These are phyloP conservation scores for Sporothrix inflata DNA, from an alignment of 2,329 filamentous ascomycete species.

Conservation along the genomic window DNA sequence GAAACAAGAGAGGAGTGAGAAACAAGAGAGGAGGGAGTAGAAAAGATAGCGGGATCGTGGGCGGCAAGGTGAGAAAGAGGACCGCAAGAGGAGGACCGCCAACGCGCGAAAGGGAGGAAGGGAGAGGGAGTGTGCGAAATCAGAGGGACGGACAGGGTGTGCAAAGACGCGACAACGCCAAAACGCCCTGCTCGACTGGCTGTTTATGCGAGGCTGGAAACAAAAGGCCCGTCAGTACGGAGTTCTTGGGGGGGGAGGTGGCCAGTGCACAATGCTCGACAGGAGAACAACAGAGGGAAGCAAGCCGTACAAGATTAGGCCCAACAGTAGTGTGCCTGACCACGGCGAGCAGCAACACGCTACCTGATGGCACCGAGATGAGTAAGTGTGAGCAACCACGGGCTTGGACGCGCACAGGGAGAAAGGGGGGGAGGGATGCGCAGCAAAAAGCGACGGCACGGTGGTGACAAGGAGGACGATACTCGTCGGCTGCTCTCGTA, in stretches of 20 bases:
- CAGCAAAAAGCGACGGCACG: background rate
- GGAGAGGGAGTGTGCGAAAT: background rate
- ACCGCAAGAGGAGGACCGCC: background rate
- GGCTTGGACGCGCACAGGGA: conserved; percentile 5
- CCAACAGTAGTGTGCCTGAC: conserved; percentile 15
- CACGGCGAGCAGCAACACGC: background rate
- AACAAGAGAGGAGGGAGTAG: background rate
- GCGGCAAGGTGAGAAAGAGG: conserved; percentile 17
- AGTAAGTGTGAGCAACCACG: conserved; percentile 24
- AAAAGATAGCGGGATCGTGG: conserved; percentile 14
- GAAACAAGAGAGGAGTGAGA: background rate
- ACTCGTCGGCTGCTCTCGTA: background rate
- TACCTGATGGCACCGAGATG: conserved; percentile 20
- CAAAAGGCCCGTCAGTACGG: conserved; percentile 20
- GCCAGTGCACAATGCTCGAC: conserved; percentile 21
- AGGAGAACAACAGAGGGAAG: conserved; percentile 7
- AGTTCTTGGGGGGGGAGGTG: conserved; percentile 4
- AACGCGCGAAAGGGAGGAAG: conserved; percentile 7
- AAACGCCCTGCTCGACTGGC: conserved; percentile 28
- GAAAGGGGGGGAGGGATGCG: conserved; percentile 3
- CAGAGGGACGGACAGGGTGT: conserved; percentile 17
- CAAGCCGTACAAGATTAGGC: conserved; percentile 9
- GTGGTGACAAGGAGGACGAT: background rate
- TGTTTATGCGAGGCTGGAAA: conserved; percentile 34
- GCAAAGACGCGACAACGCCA: conserved; percentile 31